Conservation (phyloP, 2,329 filamentous ascomycete genomes). For the Fusarium incarnatum region DNA sequence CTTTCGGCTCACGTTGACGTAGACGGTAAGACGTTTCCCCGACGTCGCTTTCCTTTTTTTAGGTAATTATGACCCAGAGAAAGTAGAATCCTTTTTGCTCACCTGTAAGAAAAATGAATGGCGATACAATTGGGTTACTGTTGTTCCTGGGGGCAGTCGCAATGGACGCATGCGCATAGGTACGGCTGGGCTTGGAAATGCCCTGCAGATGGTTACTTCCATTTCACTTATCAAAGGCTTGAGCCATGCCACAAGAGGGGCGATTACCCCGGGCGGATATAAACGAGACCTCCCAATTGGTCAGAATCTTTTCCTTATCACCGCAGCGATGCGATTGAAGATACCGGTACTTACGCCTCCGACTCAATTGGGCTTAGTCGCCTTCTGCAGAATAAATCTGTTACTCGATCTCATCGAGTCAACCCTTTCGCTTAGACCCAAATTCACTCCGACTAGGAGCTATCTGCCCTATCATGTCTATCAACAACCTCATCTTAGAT, state of each 20-base stretch:
- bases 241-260: slow-evolving; percentile 32
- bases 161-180: neutral
- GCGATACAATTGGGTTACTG: no score
- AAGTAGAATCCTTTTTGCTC: neutral
- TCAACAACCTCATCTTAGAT: slow-evolving; percentile 6
- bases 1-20: slow-evolving; percentile 19
- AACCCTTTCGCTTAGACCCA: slow-evolving; percentile 40
- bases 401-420: slow-evolving; percentile 63
- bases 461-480: slow-evolving; percentile 34
- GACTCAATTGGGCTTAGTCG: slow-evolving; percentile 27
- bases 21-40: neutral
- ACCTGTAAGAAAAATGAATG: neutral
- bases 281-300: slow-evolving; percentile 34
- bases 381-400: slow-evolving; percentile 27
- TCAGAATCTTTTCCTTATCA: slow-evolving; percentile 32
- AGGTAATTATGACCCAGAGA: neutral
- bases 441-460: slow-evolving; percentile 8
- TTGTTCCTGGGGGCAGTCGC: neutral
- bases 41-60: neutral
- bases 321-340: slow-evolving; percentile 29
- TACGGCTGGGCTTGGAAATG: slow-evolving; percentile 23
- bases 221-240: slow-evolving; percentile 14
- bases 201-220: slow-evolving; percentile 22
- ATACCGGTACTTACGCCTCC: slow-evolving; percentile 31
- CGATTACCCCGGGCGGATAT: slow-evolving; percentile 42